Base-by-base conservation (phyloP, 768 basidiomycete species). In the Multifurca ochricompacta region DNA sequence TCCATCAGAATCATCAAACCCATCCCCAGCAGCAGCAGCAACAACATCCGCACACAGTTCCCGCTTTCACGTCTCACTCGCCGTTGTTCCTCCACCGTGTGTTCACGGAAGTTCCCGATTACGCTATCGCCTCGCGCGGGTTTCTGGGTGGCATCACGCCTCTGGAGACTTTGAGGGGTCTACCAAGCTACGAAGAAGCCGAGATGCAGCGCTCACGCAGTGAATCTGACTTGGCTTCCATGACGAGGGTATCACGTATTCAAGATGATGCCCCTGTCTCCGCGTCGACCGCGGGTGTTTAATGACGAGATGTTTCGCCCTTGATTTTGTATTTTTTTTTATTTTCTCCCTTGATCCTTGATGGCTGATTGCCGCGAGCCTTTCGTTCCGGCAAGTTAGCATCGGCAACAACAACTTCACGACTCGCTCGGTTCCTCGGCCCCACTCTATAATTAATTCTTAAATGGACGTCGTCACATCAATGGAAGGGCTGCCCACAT, bases 101-200 rank as follows among this genome's bases (percentile, higher is more conserved):
- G 43, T 83, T 80, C 63, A 87, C 78, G 59, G 81, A 77, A 72
- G 88, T 96, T 16, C 95, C 95, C 1, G 82, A 88, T 60, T 98
- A 98, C 68, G 77, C 77, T 18, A 77, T 89, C 42, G 91, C 94
- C 3, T 81, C 85, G 57, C 74, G 86, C 13, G 93, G 92, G 6
- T 95, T 94, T 69, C 76, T 94, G 25, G 93, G 93, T 6, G 80
- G 93, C 5, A 84, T 94, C n/a, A 83, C 87, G 9, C 92, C 95
- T 14, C 68, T 92, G 64, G 76, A 76, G 63, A 85, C 86, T 62
- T 75, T 85, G 73, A 74, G 72, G 25, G 91, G 87, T 6, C 65
- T 95, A 61, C 94, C 94, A 43, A 87, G 83, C 35, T 98, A 98
- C 62, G 91, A 90, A 61, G 91, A 91, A 65, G 79, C 79, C 1